Conservation (phyloP, 768 basidiomycete genomes). For the Lactarius sp. region DNA sequence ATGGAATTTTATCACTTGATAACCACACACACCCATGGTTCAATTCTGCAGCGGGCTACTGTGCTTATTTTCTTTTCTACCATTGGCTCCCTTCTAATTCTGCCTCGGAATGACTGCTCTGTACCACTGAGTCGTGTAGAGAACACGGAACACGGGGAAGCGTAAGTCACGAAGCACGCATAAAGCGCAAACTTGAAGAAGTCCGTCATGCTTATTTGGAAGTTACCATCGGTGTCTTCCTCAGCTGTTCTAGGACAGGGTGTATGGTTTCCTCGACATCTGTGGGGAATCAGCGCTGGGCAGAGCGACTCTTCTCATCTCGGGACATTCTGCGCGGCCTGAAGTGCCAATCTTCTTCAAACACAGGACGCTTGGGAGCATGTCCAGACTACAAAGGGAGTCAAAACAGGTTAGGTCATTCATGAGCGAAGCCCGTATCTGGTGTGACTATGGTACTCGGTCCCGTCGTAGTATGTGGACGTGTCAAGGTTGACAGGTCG, state of each 20-base stretch:
- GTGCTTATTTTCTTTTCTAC: too few relatives aligned
- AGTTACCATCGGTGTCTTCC: slow-evolving; percentile 96
- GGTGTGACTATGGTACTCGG: slow-evolving; percentile 74
- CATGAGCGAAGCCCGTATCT: slow-evolving; percentile 44
- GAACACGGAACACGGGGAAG: too few relatives aligned
- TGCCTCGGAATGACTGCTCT: too few relatives aligned
- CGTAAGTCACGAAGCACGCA: too few relatives aligned
- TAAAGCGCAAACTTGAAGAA: too few relatives aligned
- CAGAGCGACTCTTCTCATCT: slow-evolving; percentile 75
- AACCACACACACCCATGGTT: too few relatives aligned
- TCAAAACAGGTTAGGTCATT: slow-evolving; percentile 1
- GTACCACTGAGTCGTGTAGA: too few relatives aligned
- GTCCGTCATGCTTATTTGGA: slow-evolving; percentile 96
- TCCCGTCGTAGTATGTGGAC: slow-evolving; percentile 76
- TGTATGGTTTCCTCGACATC: slow-evolving; percentile 98
- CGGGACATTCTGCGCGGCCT: slow-evolving; percentile 83
- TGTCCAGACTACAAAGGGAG: slow-evolving; percentile 22
- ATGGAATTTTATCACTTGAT: too few relatives aligned
- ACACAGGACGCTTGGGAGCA: slow-evolving; percentile 62
- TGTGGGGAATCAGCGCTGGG: slow-evolving; percentile 85
- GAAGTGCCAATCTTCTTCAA: slow-evolving; percentile 72
- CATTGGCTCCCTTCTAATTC: too few relatives aligned
- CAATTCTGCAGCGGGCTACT: too few relatives aligned
- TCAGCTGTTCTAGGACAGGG: slow-evolving; percentile 93
- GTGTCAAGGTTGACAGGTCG: slow-evolving; percentile 60